phyloP scores from a whole-genome alignment of 805 yeast species.

The Metschnikowia baotianmanensis region DNA sequence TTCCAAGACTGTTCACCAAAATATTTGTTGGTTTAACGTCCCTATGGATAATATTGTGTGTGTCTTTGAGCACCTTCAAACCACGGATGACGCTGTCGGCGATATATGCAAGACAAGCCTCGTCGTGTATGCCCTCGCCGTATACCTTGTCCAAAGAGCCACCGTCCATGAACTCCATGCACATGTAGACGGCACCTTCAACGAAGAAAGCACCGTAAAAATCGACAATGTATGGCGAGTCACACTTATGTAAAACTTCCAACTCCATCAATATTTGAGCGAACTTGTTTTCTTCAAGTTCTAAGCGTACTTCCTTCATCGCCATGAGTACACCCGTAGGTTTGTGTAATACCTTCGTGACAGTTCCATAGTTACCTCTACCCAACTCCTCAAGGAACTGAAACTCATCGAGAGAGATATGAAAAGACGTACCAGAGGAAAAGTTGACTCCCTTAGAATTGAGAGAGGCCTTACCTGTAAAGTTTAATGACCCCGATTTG shows the following conservation, averaged over 20 bases:
- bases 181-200: slow-evolving; percentile 97
- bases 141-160: slow-evolving; percentile 89
- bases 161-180: slow-evolving; percentile 97
- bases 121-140: slow-evolving; percentile 59
- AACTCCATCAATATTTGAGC: slow-evolving; percentile 95
- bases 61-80: slow-evolving; percentile 78
- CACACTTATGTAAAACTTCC: slow-evolving; percentile 89
- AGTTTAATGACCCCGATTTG: slow-evolving; percentile 86
- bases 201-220: slow-evolving; percentile 97
- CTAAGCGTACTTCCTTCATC: slow-evolving; percentile 93
- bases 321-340: slow-evolving; percentile 95
- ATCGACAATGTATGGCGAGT: slow-evolving; percentile 87
- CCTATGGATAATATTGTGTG: slow-evolving; percentile 89
- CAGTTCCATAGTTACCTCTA: slow-evolving; percentile 95
- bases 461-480: slow-evolving; percentile 89
- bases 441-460: slow-evolving; percentile 92
- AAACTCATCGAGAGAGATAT: slow-evolving; percentile 80
- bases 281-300: slow-evolving; percentile 90
- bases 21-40: slow-evolving; percentile 97
- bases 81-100: slow-evolving; percentile 81
- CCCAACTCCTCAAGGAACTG: slow-evolving; percentile 87
- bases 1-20: slow-evolving; percentile 77
- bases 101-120: slow-evolving; percentile 74
- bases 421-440: slow-evolving; percentile 80
- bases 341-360: slow-evolving; percentile 85